Base-by-base conservation (phyloP, 306 rosid species). In the Amphicarpaea edgeworthii region DNA sequence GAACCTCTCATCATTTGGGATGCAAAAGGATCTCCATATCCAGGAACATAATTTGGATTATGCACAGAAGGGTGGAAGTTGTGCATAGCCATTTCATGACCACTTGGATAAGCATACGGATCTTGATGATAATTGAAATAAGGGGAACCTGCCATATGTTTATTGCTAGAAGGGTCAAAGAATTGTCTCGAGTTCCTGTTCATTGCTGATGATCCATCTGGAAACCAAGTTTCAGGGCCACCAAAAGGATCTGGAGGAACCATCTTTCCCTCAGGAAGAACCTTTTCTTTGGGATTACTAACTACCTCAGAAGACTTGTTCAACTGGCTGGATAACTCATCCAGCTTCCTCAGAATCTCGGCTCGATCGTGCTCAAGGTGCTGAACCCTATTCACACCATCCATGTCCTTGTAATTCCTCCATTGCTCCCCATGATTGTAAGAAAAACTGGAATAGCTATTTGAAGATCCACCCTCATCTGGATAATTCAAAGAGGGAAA, bases 341-440 rank as follows among this genome's bases (percentile, higher is more conserved):
- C 93, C 79, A 96, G 84, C 87, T 96, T 96, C 85, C 91, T 90
- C 38, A 96, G 88, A 80, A 96, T 96, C 75, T 89, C 97, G 1
- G 93, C 97, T 41, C 98, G 86, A 70, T 90, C 96, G 82, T 89
- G 93, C 81, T 96, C 98, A 9, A 88, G 93, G 80, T 79, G 80
- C 83, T 78, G 90, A 68, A 84, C 92, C 58, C 81, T 80, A 51
- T 68, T 85, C 66, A 77, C 47, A 40, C 87, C 96, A 71, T 86
- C 86, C 30, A 77, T 74, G 40, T 79, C 93, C 70, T 74, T 58
- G 54, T 62, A 81, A 59, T 79, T 87, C 76, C 85, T 85, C 85
- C 80, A 66, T 43, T 77, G 86, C 43, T 89, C 89, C 40, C 86
- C 89, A n/a, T 80, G 73, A 58, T 83, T 83, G 66, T 72, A 53